Percentiles rank a stretch among this genome's conserved stretches.
These are phyloP conservation scores for Trichoderma gamsii DNA, from an alignment of 495 filamentous ascomycete species.

Conservation along the genomic window DNA sequence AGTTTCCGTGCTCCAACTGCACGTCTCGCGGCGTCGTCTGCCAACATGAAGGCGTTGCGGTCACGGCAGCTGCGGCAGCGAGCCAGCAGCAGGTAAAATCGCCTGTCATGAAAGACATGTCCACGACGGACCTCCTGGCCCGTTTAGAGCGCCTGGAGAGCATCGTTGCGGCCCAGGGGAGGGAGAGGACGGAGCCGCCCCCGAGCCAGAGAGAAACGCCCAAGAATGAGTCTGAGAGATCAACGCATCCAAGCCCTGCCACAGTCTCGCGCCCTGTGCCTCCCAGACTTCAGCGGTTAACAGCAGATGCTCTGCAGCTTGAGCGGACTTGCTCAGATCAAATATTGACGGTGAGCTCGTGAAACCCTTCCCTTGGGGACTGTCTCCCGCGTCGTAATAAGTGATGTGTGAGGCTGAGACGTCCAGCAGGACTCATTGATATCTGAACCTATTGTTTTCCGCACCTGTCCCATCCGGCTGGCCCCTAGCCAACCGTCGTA, in stretches of 20 bases:
- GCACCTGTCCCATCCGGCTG: conserved; percentile 4
- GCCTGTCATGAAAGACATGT: conserved; percentile 20
- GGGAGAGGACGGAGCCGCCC: neutral
- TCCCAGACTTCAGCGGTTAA: neutral
- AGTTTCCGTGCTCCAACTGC: conserved; percentile 28
- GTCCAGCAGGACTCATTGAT: neutral
- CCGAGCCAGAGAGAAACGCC: neutral
- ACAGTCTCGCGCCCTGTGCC: conserved; percentile 2
- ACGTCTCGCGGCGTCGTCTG: conserved; percentile 24
- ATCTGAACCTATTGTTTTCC: conserved; percentile 5
- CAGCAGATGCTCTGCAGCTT: conserved; percentile 7
- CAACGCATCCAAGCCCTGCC: neutral
- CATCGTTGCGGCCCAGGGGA: neutral
- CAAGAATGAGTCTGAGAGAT: neutral
- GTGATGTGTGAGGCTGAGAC: neutral
- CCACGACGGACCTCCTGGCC: conserved; percentile 17
- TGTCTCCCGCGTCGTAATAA: neutral
- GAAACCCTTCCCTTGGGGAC: neutral
- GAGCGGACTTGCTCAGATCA: conserved; percentile 3
- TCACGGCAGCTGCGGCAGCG: neutral
- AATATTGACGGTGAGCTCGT: conserved; percentile 1
- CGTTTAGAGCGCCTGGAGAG: neutral
- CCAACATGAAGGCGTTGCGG: conserved; percentile 18
- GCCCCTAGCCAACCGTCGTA: neutral
- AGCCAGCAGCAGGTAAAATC: conserved; percentile 16